A percentile compares a stretch with the other conserved stretches of the same genome.
Evolutionary conservation across 169 alveolate genomes (phyloP).

Genomic region (Plasmodium berghei): DNA sequence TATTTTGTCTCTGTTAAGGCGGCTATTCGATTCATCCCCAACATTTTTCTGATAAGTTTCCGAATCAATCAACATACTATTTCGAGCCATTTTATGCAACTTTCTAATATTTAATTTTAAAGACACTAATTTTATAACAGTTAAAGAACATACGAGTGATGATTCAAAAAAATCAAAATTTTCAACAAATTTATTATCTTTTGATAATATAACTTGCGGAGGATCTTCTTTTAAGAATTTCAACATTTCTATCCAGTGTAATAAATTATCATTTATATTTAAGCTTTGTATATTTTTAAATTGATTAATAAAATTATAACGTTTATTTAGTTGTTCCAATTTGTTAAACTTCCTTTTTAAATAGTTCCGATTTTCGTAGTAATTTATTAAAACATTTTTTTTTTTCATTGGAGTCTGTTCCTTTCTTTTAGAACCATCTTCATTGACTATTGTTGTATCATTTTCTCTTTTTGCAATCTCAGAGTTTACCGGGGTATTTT

Average conservation of each 20-base stretch:
- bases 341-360: slow-evolving; percentile 36
- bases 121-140: slow-evolving; percentile 66
- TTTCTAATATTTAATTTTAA: slow-evolving; percentile 49
- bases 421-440: no score
- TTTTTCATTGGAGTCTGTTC: no score
- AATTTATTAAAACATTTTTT: no score
- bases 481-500: no score
- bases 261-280: slow-evolving; percentile 28
- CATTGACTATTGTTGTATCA: no score
- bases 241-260: slow-evolving; percentile 61
- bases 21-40: no score
- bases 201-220: slow-evolving; percentile 11
- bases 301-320: slow-evolving; percentile 24
- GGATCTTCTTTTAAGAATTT: slow-evolving; percentile 56
- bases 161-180: slow-evolving; percentile 48
- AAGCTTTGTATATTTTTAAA: slow-evolving; percentile 50
- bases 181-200: slow-evolving; percentile 21
- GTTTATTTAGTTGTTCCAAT: slow-evolving; percentile 28
- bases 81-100: slow-evolving; percentile 10
- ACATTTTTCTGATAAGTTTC: not conserved
- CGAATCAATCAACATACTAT: slow-evolving; percentile 3
- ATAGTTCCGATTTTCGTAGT: no score
- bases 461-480: no score
- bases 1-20: not conserved
- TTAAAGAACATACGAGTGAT: slow-evolving; percentile 44